Evolutionary conservation across 108 stramenopile species (phyloP), one percentile per base, ranked within the genome.

Genomic region (Nitzschia putrida): DNA sequence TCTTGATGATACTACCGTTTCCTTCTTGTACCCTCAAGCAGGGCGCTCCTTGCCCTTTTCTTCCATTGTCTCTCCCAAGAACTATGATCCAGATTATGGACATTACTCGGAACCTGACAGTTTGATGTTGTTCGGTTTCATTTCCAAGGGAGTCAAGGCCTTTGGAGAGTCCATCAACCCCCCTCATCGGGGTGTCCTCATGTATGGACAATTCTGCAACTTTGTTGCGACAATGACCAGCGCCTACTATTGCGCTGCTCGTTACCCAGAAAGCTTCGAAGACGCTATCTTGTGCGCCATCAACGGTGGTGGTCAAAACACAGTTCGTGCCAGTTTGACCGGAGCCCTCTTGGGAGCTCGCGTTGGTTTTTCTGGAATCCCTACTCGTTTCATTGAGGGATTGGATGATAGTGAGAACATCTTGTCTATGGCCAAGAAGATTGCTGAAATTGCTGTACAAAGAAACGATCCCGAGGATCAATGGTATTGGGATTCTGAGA

Each of bases 301-400:
- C 65, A 66, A 66, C 21, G 65, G 52, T 18, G 65, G 65, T 37
- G 65, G 65, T 9, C 65, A 66, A 38, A 66, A 52, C 8, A 66
- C 65, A 29, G 41, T 66, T 50, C 50, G 65, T 0, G 53, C 52
- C 53, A 66, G 65, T 39, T 53, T 66, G 52, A 40, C 41, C 4
- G 65, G 65, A 18, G 65, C 65, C 24, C 34, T 66, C 8, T 8
- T 66, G 2, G 65, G 65, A 50, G 65, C 65, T 16, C 34, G 40
- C 0, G 65, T 66, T 3, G 65, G 65, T 1, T 21, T 66, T 2
- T 53, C 50, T 8, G 49, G 49, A 10, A 66, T 66, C 38, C 65
- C 65, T n/a, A 14, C 52, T 39, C 23, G 65, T 14, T 66, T 66
- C 49, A 24, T 66, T 5, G 25, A 39, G 11, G 65, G 51, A 10